Evolutionary conservation across 2,329 filamentous ascomycete species (phyloP).

Genomic region (Chlorencoelia australis): DNA sequence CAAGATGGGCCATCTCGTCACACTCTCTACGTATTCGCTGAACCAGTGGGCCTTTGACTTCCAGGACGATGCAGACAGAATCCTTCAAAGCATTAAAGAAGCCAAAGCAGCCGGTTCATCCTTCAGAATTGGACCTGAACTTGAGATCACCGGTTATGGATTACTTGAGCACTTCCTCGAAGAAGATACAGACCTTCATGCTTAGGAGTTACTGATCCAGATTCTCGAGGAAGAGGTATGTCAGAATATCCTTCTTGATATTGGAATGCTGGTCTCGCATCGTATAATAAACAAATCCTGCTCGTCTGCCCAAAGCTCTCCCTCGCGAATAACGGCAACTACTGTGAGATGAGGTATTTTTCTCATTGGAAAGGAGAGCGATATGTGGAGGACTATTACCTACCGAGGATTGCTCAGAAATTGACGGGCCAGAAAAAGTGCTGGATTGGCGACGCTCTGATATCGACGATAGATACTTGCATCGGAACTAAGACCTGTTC

Average conservation of each 20-base stretch:
- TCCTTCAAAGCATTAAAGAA: slow-evolving; percentile 43
- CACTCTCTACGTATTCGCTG: slow-evolving; percentile 2
- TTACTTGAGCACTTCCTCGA: slow-evolving; percentile 47
- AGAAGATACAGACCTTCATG: background rate
- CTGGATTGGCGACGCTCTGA: slow-evolving; percentile 48
- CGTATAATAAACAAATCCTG: slow-evolving; percentile 48
- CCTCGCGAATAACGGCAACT: slow-evolving; percentile 62
- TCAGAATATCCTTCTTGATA: slow-evolving; percentile 56
- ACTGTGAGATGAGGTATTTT: slow-evolving; percentile 51
- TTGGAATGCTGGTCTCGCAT: slow-evolving; percentile 53
- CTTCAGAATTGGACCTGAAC: slow-evolving; percentile 42
- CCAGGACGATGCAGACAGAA: slow-evolving; percentile 42
- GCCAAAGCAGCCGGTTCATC: slow-evolving; percentile 46
- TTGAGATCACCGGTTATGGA: slow-evolving; percentile 37
- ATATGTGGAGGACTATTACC: slow-evolving; percentile 52
- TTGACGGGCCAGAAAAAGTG: slow-evolving; percentile 40
- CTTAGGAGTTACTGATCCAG: no score
- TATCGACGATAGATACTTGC: slow-evolving; percentile 45
- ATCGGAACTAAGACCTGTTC: slow-evolving; percentile 56
- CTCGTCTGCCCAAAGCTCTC: slow-evolving; percentile 63
- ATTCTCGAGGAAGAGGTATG: no score
- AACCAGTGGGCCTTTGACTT: slow-evolving; percentile 37
- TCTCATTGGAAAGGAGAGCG: slow-evolving; percentile 48
- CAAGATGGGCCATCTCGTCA: slow-evolving; percentile 6
- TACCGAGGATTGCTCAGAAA: slow-evolving; percentile 43